Evolutionary conservation across 345 rosid species (phyloP).

Genomic region (Citrus inodora): DNA sequence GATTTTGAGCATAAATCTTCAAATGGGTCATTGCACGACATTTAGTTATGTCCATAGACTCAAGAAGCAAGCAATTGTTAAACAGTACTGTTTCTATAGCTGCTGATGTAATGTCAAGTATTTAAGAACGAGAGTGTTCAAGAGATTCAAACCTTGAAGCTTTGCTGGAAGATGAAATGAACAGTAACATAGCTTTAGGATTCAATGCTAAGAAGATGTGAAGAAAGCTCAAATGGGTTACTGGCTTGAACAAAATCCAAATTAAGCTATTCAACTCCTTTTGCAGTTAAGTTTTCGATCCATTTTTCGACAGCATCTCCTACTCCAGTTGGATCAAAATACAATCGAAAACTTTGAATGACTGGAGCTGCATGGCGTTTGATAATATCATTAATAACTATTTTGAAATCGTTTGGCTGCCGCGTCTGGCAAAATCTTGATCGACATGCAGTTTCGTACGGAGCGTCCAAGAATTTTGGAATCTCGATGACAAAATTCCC

Average conservation of each 20-base stretch:
- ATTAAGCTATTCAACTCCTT: conserved; percentile 29
- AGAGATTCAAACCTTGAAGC: not conserved
- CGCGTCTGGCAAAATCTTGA: not conserved
- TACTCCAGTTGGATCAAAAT: not conserved
- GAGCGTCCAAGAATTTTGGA: not conserved
- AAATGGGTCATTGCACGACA: not conserved
- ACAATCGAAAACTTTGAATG: not conserved
- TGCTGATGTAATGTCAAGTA: not conserved
- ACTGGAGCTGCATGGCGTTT: not conserved
- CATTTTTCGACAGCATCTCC: conserved; percentile 10
- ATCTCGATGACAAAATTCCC: not conserved
- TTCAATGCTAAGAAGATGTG: not conserved
- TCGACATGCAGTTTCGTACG: conserved; percentile 8
- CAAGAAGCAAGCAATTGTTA: not conserved
- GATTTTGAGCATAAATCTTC: not conserved
- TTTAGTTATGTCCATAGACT: conserved; percentile 3
- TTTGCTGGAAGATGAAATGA: not conserved
- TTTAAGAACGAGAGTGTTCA: conserved; percentile 6
- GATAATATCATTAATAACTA: not conserved
- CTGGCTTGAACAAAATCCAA: conserved; percentile 6
- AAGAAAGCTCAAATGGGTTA: not conserved
- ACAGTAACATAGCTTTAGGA: not conserved
- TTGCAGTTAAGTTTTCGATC: conserved; percentile 6
- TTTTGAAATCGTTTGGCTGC: not conserved
- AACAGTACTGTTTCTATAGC: not conserved